These are phyloP conservation scores for Diaporthe australafricana DNA, from an alignment of 2,329 filamentous ascomycete species.

Conservation along the genomic window DNA sequence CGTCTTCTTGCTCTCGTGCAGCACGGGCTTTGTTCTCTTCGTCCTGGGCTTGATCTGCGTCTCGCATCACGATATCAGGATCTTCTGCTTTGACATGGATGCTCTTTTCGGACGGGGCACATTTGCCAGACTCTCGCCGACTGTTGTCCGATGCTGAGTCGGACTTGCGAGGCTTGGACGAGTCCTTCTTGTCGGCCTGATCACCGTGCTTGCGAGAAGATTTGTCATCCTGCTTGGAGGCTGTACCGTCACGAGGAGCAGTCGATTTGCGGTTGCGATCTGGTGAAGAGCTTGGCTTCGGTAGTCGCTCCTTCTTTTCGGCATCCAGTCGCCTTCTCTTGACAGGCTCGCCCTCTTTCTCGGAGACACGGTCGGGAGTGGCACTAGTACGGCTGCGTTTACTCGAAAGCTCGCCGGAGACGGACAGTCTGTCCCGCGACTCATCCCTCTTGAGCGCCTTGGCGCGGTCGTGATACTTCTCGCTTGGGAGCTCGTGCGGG, in stretches of 20 bases:
- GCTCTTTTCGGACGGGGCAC: slow-evolving; percentile 57
- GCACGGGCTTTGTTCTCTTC: slow-evolving; percentile 41
- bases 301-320: slow-evolving; percentile 63
- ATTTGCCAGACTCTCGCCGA: slow-evolving; percentile 56
- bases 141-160: slow-evolving; percentile 49
- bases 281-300: slow-evolving; percentile 55
- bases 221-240: slow-evolving; percentile 47
- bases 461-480: slow-evolving; percentile 70
- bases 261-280: slow-evolving; percentile 60
- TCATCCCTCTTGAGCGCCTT: slow-evolving; percentile 72
- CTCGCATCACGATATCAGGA: slow-evolving; percentile 66
- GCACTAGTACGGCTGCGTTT: slow-evolving; percentile 71
- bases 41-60: slow-evolving; percentile 49
- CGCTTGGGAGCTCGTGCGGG: slow-evolving; percentile 59
- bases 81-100: slow-evolving; percentile 71
- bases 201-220: slow-evolving; percentile 54
- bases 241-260: slow-evolving; percentile 52
- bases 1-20: slow-evolving; percentile 45
- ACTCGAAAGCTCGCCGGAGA: slow-evolving; percentile 61
- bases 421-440: slow-evolving; percentile 65
- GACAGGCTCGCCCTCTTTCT: slow-evolving; percentile 65
- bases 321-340: slow-evolving; percentile 70
- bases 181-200: slow-evolving; percentile 52
- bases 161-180: slow-evolving; percentile 52
- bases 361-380: slow-evolving; percentile 66